These are phyloP conservation scores for Dactylellina drechsleri DNA, from an alignment of 2,329 filamentous ascomycete genomes.

Conservation along the genomic window DNA sequence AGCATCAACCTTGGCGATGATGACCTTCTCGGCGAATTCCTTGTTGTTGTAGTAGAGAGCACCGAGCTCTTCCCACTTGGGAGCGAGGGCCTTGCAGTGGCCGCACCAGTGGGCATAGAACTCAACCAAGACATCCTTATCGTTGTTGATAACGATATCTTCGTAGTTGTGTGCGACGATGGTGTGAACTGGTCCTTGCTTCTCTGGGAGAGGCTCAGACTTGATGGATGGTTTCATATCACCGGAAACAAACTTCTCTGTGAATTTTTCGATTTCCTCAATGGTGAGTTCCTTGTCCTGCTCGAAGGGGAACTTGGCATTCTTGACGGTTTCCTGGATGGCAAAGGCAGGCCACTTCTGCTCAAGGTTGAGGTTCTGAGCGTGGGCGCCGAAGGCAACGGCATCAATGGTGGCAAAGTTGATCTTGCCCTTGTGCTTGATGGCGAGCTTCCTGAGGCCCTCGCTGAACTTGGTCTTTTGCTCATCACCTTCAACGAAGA, in stretches of 20 bases:
- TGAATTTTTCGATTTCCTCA: conserved; percentile 80
- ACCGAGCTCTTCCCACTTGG: conserved; percentile 91
- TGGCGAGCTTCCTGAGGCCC: conserved; percentile 82
- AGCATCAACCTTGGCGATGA: conserved; percentile 97
- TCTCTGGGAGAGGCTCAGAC: conserved; percentile 95
- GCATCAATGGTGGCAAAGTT: conserved; percentile 99
- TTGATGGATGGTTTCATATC: conserved; percentile 97
- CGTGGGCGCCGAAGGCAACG: conserved; percentile 91
- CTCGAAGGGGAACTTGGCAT: conserved; percentile 96
- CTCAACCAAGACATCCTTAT: conserved; percentile 96
- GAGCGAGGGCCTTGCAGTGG: conserved; percentile 97
- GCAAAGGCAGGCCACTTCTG: conserved; percentile 97
- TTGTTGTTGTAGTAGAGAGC: conserved; percentile 75
- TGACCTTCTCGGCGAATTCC: conserved; percentile 78
- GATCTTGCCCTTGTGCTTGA: conserved; percentile 91
- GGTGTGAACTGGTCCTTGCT: conserved; percentile 84
- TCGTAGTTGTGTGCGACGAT: conserved; percentile 96
- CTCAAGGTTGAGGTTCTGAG: conserved; percentile 95
- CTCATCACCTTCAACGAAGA: conserved; percentile 92
- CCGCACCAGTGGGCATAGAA: conserved; percentile 99
- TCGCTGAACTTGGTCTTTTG: conserved; percentile 83
- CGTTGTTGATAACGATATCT: conserved; percentile 86
- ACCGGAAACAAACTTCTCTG: conserved; percentile 83
- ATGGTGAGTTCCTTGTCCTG: conserved; percentile 80
- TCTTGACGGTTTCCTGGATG: conserved; percentile 94